Conservation (phyloP, 495 filamentous ascomycete species). For the Talaromyces ruber region DNA sequence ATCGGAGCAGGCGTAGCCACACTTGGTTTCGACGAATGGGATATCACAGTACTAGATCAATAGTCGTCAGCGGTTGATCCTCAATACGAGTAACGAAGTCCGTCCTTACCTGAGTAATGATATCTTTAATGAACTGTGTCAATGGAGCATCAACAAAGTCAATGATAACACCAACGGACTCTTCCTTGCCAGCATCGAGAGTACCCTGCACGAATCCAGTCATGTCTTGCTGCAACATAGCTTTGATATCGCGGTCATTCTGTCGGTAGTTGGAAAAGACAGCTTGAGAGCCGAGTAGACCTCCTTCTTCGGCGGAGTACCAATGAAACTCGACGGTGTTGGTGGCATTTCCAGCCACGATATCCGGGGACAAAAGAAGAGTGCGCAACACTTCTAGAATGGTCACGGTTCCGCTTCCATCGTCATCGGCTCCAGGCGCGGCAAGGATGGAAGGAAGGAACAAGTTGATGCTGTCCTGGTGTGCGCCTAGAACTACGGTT, state of each 20-base stretch:
- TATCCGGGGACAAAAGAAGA: constrained; percentile 46
- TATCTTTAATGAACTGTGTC: constrained; percentile 85
- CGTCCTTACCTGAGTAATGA: constrained; percentile 70
- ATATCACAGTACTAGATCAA: constrained; percentile 69
- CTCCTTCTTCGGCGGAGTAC: constrained; percentile 89
- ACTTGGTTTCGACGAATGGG: constrained; percentile 84
- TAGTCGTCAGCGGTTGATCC: not conserved
- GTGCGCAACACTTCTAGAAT: constrained; percentile 64
- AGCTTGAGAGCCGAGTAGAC: constrained; percentile 75
- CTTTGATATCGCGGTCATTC: constrained; percentile 68
- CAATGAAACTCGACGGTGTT: constrained; percentile 97
- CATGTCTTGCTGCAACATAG: constrained; percentile 99
- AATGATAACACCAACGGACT: constrained; percentile 87
- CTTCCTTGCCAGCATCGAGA: constrained; percentile 69
- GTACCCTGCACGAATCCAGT: constrained; percentile 85
- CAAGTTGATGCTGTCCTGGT: constrained; percentile 84
- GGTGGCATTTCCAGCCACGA: constrained; percentile 40
- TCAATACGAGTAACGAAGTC: constrained; percentile 5
- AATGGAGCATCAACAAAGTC: constrained; percentile 80
- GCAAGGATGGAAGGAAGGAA: constrained; percentile 78
- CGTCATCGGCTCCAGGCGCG: constrained; percentile 68
- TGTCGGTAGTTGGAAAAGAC: constrained; percentile 83
- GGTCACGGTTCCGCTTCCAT: constrained; percentile 70
- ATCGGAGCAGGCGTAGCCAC: constrained; percentile 95
- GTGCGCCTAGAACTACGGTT: constrained; percentile 70